A percentile compares a stretch with the other conserved stretches of the same genome.
These are phyloP conservation scores for Trifolium dubium DNA, from an alignment of 306 rosid genomes.

Conservation along the genomic window DNA sequence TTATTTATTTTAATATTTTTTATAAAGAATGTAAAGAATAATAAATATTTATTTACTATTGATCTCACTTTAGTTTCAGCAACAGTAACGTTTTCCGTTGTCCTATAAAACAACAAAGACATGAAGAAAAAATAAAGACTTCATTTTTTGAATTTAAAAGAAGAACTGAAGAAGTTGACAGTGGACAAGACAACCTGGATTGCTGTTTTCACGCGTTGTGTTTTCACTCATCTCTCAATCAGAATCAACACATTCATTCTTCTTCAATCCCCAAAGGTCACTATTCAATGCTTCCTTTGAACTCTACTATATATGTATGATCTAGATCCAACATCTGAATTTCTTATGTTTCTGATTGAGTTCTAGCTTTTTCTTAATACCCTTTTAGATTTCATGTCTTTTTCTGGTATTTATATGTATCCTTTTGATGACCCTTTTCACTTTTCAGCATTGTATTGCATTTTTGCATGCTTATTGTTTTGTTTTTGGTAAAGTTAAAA, in stretches of 20 bases:
- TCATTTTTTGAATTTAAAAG: slow-evolving; percentile 41
- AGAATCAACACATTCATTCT: slow-evolving; percentile 3
- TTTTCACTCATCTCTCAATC: slow-evolving; percentile 32
- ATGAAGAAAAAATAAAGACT: background rate
- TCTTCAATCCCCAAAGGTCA: slow-evolving; percentile 44
- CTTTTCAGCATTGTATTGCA: background rate
- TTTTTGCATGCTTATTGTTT: background rate
- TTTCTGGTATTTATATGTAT: background rate
- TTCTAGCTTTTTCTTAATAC: slow-evolving; percentile 31
- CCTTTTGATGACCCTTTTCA: background rate
- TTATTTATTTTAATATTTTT: too few species aligned
- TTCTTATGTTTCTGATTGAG: slow-evolving; percentile 27
- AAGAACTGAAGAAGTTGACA: slow-evolving; percentile 10
- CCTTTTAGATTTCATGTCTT: slow-evolving; percentile 35
- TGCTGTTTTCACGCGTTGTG: slow-evolving; percentile 36
- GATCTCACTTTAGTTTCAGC: background rate
- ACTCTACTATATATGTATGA: background rate
- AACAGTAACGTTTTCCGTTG: slow-evolving; percentile 29
- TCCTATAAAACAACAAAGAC: background rate
- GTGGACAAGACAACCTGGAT: slow-evolving; percentile 44
- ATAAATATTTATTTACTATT: background rate
- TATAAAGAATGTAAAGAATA: background rate
- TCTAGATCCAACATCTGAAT: slow-evolving; percentile 36
- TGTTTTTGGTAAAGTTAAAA: background rate
- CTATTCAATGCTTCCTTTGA: slow-evolving; percentile 9